A percentile compares a stretch with the other conserved stretches of the same genome.
Conservation (phyloP, 768 basidiomycete species). For the Favolaschia claudopus region DNA sequence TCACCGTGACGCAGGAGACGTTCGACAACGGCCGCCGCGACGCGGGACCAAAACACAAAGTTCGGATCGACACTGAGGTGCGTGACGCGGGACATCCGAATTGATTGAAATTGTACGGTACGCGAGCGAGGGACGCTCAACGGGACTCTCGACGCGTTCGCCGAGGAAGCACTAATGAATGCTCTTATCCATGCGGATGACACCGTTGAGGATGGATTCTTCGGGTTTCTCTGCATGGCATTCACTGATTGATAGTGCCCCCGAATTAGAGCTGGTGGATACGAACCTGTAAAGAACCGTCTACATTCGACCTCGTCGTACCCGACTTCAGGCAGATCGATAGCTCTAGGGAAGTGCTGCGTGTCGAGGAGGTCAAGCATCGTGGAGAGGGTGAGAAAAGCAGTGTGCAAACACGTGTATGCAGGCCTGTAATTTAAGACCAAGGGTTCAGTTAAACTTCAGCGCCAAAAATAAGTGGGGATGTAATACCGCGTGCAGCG, state of each 20-base stretch:
- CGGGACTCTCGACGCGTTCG: constrained; percentile 5
- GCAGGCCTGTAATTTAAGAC: too few relatives aligned
- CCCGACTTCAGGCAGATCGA: constrained; percentile 9
- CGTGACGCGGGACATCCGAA: too few relatives aligned
- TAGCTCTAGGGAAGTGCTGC: constrained; percentile 4
- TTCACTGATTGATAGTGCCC: constrained; percentile 6
- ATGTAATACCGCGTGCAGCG: too few relatives aligned
- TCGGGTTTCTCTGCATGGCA: constrained; percentile 3
- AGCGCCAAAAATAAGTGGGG: too few relatives aligned
- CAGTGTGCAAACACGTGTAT: too few relatives aligned
- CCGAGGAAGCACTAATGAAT: constrained; percentile 9
- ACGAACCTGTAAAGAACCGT: constrained; percentile 11
- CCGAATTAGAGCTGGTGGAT: constrained; percentile 1
- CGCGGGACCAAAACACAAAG: too few relatives aligned
- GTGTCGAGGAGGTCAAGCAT: constrained; percentile 12
- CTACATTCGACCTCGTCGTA: constrained; percentile 5
- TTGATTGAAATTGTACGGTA: too few relatives aligned
- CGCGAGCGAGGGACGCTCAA: constrained; percentile 1
- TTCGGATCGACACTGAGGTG: too few relatives aligned
- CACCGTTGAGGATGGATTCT: constrained; percentile 1
- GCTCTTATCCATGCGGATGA: constrained; percentile 5
- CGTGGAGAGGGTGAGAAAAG: too few relatives aligned
- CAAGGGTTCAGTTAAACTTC: too few relatives aligned
- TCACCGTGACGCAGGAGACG: too few relatives aligned
- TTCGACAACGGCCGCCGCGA: too few relatives aligned